Percentiles rank a stretch among this genome's conserved stretches.
Evolutionary conservation across 2,329 filamentous ascomycete genomes (phyloP).

Genomic region (Pestalotiopsis sp.): DNA sequence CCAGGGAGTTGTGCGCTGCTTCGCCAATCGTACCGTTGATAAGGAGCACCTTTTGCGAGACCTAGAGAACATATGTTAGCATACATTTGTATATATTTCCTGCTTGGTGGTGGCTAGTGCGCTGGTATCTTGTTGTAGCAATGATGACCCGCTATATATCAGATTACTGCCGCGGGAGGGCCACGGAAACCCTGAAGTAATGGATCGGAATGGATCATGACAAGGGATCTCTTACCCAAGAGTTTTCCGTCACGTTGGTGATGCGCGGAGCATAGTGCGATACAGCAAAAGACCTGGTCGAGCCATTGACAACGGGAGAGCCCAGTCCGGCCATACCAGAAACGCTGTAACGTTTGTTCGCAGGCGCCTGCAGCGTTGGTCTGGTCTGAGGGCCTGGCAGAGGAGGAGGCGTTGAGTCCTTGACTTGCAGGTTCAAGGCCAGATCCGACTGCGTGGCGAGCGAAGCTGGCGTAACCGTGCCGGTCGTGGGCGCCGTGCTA

Average conservation of each 20-base stretch:
- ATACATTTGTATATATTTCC: background rate
- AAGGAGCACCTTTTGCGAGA: slow-evolving; percentile 86
- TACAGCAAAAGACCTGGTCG: slow-evolving; percentile 55
- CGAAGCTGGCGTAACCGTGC: slow-evolving; percentile 75
- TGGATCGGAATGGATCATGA: background rate
- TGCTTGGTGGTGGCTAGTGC: too few relatives aligned
- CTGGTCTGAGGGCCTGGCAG: slow-evolving; percentile 31
- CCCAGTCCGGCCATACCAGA: slow-evolving; percentile 63
- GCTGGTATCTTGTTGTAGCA: too few relatives aligned
- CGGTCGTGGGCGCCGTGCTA: slow-evolving; percentile 64
- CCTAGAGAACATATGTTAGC: slow-evolving; percentile 47
- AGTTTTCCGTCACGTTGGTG: slow-evolving; percentile 75
- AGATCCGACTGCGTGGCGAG: slow-evolving; percentile 66
- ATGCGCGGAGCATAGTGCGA: slow-evolving; percentile 83
- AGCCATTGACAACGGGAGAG: slow-evolving; percentile 53
- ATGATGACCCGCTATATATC: too few relatives aligned
- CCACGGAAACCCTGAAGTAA: too few relatives aligned
- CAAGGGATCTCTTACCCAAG: slow-evolving; percentile 65
- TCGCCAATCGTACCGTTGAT: slow-evolving; percentile 82
- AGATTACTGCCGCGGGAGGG: too few relatives aligned
- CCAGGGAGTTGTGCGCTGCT: slow-evolving; percentile 63
- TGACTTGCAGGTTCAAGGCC: slow-evolving; percentile 62
- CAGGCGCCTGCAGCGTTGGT: slow-evolving; percentile 36
- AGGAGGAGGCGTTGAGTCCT: slow-evolving; percentile 39
- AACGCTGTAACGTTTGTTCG: slow-evolving; percentile 63